Evolutionary conservation across 2,329 filamentous ascomycete species (phyloP).

Genomic region (Colletotrichum sp.): DNA sequence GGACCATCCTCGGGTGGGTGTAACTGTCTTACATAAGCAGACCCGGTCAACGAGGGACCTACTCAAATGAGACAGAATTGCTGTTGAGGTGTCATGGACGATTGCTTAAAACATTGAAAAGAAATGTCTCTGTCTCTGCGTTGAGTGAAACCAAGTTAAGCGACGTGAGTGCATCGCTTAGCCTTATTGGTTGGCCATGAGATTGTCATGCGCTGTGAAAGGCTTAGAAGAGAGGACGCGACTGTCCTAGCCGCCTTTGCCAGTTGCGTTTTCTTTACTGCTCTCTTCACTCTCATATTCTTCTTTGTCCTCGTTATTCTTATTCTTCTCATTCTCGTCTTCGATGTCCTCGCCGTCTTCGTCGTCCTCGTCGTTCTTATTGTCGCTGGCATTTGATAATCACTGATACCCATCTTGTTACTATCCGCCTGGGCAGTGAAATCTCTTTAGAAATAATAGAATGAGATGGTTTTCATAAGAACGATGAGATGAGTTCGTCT

Average conservation of each 20-base stretch:
- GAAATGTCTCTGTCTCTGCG: neutral
- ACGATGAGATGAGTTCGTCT: too few relatives aligned
- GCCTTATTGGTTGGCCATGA: neutral
- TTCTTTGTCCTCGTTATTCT: neutral
- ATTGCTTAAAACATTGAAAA: neutral
- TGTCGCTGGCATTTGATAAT: too few relatives aligned
- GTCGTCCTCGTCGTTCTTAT: too few relatives aligned
- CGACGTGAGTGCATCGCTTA: rapidly evolving
- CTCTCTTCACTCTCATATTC: neutral
- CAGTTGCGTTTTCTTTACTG: neutral
- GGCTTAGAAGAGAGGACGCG: neutral
- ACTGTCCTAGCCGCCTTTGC: neutral
- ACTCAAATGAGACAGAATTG: neutral
- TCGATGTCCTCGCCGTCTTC: too few relatives aligned
- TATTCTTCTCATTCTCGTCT: neutral
- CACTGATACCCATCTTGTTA: rapidly evolving
- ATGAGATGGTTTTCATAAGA: neutral
- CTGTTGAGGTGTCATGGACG: neutral
- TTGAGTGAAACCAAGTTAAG: rapidly evolving
- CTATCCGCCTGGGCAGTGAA: neutral
- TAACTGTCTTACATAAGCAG: neutral
- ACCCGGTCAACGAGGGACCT: rapidly evolving
- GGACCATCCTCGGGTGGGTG: neutral
- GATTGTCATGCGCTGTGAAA: neutral
- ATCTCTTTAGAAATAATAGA: rapidly evolving